Base-by-base conservation (phyloP, 1,284 basidiomycete species). In the Puccinia polysora region DNA sequence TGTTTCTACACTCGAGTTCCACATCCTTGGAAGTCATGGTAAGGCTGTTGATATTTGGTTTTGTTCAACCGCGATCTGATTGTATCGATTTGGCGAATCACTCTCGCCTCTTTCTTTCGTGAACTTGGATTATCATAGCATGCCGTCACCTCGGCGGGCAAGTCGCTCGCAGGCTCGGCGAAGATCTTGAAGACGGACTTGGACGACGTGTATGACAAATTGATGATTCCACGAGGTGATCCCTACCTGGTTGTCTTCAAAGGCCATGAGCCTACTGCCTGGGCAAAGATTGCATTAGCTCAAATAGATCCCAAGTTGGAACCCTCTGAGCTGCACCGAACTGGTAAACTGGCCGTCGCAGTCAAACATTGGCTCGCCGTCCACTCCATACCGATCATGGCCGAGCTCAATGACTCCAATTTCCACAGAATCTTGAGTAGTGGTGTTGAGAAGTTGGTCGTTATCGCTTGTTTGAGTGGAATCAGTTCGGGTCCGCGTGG, bases 1-100 rank as follows among this genome's bases (percentile, higher is more conserved):
- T 71, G 10, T 71, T 60, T n/a, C n/a, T 71, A 14, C 59, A 71
- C 43, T 49, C 64, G 23, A 56, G 32, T 10, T 50, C 47, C 2
- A 67, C 64, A 4, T 40, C 50, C n/a, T 3, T 30, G 14, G 38
- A 49, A 15, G 52, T 50, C 28, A 15, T 55, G 7, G 64, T 56
- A 8, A 67, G 64, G 25, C 14, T 34, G 14, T 56, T 28, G 20
- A 55, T 55, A 7, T 6, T 40, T 43, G 14, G 23, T 64, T 63
- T 25, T 25, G 3, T 40, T 20, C 23, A 10, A 8, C 36, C 5
- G n/a, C 36, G 40, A 1, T 8, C 53, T 55, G 56, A 59, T n/a
- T n/a, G n/a, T n/a, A n/a, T n/a, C n/a, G n/a, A n/a, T n/a, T n/a
- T n/a, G n/a, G n/a, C n/a, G n/a, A n/a, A 47, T 12, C n/a, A n/a